A percentile compares a stretch with the other conserved stretches of the same genome.
phyloP scores from a whole-genome alignment of 306 rosid genomes.

The Datisca glomerata region DNA sequence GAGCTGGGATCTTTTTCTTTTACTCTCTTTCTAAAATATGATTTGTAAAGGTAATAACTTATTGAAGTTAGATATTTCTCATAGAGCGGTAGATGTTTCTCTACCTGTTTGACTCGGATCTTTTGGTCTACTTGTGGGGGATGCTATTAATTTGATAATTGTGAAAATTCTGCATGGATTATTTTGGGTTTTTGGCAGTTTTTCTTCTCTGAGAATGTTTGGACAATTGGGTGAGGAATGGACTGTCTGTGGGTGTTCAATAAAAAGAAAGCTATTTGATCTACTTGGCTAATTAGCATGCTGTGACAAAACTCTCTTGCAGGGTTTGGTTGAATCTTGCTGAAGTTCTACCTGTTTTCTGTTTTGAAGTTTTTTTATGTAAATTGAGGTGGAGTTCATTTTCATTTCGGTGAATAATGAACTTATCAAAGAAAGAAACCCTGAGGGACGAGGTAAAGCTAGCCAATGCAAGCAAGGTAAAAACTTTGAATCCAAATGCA shows the following conservation, averaged over 20 bases:
- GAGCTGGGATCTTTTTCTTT: no score
- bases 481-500: conserved; percentile 80
- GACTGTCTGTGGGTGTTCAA: conserved; percentile 4
- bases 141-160: no score
- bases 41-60: no score
- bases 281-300: no score
- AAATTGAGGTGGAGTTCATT: conserved; percentile 7
- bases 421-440: conserved; percentile 58
- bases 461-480: conserved; percentile 40
- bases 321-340: conserved; percentile 78
- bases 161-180: no score
- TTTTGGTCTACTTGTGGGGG: no score
- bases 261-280: no score
- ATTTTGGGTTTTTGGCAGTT: not conserved
- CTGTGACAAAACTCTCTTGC: no score
- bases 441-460: conserved; percentile 31
- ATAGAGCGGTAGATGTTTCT: no score
- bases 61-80: no score
- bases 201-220: not conserved
- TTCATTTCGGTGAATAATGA: conserved; percentile 54
- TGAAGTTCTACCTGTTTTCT: conserved; percentile 13
- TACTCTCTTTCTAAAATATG: no score
- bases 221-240: not conserved
- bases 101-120: no score
- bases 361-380: conserved; percentile 3